Conservation (phyloP, 2,329 filamentous ascomycete genomes). For the Capronia americana region DNA sequence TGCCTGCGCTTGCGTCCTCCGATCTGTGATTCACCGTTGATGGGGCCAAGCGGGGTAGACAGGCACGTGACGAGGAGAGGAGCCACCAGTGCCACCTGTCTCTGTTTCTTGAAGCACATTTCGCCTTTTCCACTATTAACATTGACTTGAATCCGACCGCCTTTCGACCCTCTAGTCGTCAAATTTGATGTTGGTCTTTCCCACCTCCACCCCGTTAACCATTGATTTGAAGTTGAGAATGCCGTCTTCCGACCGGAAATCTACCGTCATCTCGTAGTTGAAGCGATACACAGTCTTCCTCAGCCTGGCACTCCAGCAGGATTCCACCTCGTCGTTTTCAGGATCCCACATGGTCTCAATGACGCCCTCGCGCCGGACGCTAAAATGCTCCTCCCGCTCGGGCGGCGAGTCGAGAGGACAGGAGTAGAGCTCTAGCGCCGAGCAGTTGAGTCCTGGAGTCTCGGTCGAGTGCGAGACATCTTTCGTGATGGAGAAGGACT, state of each 20-base stretch:
- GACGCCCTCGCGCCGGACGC: neutral
- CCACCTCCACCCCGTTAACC: neutral
- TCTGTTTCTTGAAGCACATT: neutral
- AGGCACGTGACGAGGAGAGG: neutral
- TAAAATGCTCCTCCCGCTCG: neutral
- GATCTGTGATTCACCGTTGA: neutral
- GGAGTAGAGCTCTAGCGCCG: neutral
- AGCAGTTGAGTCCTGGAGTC: neutral
- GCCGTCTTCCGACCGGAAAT: neutral
- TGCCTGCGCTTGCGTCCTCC: neutral
- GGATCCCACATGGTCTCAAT: constrained; percentile 1
- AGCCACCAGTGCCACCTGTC: neutral
- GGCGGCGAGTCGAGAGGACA: neutral
- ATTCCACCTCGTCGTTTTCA: neutral
- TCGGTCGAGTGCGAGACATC: neutral
- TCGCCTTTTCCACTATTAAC: neutral
- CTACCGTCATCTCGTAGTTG: neutral
- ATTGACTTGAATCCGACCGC: no score
- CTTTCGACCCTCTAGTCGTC: neutral
- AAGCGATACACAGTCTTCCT: neutral
- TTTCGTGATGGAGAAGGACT: neutral
- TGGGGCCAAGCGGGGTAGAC: no score
- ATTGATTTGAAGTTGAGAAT: neutral
- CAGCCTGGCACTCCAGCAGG: neutral
- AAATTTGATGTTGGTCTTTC: neutral